Conservation (phyloP, 176 grass and related monocot genomes). For the Cocos nucifera region DNA sequence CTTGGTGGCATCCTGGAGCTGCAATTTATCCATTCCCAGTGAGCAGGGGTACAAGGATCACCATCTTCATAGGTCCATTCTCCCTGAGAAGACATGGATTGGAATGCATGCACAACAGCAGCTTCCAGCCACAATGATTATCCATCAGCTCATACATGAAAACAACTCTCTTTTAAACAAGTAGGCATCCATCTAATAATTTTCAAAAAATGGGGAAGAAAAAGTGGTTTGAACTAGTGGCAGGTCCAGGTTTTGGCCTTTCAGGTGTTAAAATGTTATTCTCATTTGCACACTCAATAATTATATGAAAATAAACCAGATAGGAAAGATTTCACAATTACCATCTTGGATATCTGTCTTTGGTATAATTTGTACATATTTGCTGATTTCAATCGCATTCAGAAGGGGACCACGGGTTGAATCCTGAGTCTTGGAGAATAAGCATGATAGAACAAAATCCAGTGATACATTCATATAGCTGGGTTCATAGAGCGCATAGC, state of each 20-base stretch:
- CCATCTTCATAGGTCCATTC: slow-evolving; percentile 8
- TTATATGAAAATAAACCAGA: not conserved
- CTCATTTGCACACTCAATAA: too few relatives aligned
- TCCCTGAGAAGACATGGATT: not conserved
- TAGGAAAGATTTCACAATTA: not conserved
- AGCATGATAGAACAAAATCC: slow-evolving; percentile 9
- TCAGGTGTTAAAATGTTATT: too few relatives aligned
- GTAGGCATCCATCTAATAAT: not conserved
- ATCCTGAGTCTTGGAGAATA: slow-evolving; percentile 8
- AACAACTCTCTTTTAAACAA: not conserved
- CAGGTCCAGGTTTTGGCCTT: too few relatives aligned
- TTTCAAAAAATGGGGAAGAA: not conserved
- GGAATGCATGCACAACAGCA: slow-evolving; percentile 10
- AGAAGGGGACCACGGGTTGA: slow-evolving; percentile 4
- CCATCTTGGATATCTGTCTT: slow-evolving; percentile 7
- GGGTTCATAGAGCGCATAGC: slow-evolving; percentile 6
- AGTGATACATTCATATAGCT: slow-evolving; percentile 10
- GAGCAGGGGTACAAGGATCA: slow-evolving; percentile 8
- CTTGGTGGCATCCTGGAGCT: not conserved
- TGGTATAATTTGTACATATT: slow-evolving; percentile 11
- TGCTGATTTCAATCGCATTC: slow-evolving; percentile 11
- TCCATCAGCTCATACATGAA: not conserved
- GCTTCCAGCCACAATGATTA: not conserved
- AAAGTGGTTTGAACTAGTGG: too few relatives aligned
- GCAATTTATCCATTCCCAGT: slow-evolving; percentile 13